Evolutionary conservation across 495 filamentous ascomycete genomes (phyloP).

Genomic region (Penicillium verhagenii): DNA sequence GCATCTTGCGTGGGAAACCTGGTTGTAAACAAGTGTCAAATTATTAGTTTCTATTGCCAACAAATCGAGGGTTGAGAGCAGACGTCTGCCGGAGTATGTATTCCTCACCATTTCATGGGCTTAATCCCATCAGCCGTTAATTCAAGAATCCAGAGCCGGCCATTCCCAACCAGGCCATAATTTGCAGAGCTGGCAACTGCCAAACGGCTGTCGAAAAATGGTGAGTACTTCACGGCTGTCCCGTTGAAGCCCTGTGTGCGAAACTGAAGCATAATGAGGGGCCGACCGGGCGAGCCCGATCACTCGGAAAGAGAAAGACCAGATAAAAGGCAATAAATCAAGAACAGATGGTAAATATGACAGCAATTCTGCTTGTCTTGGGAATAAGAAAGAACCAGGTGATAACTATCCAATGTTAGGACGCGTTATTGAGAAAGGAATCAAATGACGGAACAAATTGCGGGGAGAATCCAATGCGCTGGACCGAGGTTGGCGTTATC

Average conservation of each 20-base stretch:
- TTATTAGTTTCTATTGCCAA: background rate
- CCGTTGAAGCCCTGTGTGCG: constrained; percentile 92
- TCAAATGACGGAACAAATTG: constrained; percentile 4
- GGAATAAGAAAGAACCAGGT: background rate
- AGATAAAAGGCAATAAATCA: background rate
- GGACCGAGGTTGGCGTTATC: constrained; percentile 13
- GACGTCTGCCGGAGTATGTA: constrained; percentile 1
- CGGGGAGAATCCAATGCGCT: constrained; percentile 18
- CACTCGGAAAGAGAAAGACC: background rate
- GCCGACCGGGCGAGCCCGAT: constrained; percentile 13
- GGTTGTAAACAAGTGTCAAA: background rate
- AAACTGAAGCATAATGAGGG: constrained; percentile 76
- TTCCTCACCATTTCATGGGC: constrained; percentile 65
- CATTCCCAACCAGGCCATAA: constrained; percentile 96
- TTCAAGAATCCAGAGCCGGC: constrained; percentile 76
- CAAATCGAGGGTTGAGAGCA: background rate
- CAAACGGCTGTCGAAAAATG: constrained; percentile 92
- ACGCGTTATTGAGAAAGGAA: background rate
- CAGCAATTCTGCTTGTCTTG: background rate
- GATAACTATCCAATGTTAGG: background rate
- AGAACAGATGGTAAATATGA: background rate
- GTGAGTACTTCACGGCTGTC: constrained; percentile 93
- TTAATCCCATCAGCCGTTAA: constrained; percentile 79
- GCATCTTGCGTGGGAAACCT: constrained; percentile 96
- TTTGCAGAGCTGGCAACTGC: constrained; percentile 85